Base-by-base conservation (phyloP, 176 grass and related monocot genomes). In the Lolium multiflorum region DNA sequence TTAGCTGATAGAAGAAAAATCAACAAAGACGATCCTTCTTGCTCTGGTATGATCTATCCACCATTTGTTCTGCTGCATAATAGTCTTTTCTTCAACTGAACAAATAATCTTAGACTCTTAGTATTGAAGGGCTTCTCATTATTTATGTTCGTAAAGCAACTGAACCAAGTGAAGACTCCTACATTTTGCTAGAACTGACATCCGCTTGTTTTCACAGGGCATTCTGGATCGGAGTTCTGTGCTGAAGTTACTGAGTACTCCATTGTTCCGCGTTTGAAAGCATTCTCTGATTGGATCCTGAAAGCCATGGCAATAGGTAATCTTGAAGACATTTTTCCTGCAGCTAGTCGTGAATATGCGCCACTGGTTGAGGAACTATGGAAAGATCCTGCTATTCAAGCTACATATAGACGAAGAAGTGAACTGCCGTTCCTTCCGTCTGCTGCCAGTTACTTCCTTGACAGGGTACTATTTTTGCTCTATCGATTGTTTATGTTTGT, bases 381-480 rank as follows among this genome's bases (percentile, higher is more conserved):
- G 97, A 97, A 96, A 88, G 88, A 94, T 90, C 79, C 87, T 89
- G 94, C 94, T 79, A 96, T 99, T 89, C 97, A 97, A 91, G 90
- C 94, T 71, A 94, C 97, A 60, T 97, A 90, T 87, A 91, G 37
- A 85, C 72, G 92, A 70, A 93, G 86, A 84, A 91, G 71, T 70
- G 94, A 98, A 83, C 78, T 98, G 18, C 80, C 51, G 0, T 92
- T 88, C 58, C 90, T 98, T 59, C 94, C 94, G 17, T 79, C 64
- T 55, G 79, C 78, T 81, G 94, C 87, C 85, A 92, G 85, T 88
- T 98, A 96, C 87, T 98, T 98, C 81, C 90, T 98, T 86, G 90
- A 94, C 56, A 90, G 65, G 97, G 97, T 98, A 94, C 81, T 78
- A 86, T 79, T 81, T 46, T 26, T 21, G 43, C 50, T 59, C 54